Evolutionary conservation across 805 yeast genomes (phyloP).

Genomic region (Starmera caribaea): DNA sequence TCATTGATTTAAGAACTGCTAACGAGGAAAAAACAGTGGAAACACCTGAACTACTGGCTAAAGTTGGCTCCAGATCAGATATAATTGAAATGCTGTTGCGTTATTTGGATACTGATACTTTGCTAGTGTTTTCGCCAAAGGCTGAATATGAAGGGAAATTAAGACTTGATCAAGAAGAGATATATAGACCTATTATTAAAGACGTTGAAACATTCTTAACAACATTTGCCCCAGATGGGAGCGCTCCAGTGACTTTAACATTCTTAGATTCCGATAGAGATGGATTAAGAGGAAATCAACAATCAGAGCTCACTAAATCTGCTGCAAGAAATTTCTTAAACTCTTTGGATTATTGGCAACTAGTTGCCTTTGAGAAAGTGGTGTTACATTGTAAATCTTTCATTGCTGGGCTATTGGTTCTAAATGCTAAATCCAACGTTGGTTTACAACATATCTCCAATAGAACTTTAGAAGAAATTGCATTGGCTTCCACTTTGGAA

Average conservation of each 20-base stretch:
- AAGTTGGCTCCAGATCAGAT: conserved; percentile 48
- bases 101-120: conserved; percentile 90
- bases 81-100: conserved; percentile 56
- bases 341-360: conserved; percentile 58
- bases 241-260: conserved; percentile 33
- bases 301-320: conserved; percentile 44
- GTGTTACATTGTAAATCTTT: conserved; percentile 80
- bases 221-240: conserved; percentile 21
- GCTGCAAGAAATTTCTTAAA: conserved; percentile 60
- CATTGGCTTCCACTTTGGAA: conserved; percentile 73
- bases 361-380: conserved; percentile 87
- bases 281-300: conserved; percentile 77
- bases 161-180: conserved; percentile 69
- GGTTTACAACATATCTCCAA: conserved; percentile 35
- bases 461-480: conserved; percentile 55
- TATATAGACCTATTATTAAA: conserved; percentile 64
- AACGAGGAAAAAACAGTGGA: conserved; percentile 27
- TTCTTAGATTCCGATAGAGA: conserved; percentile 72
- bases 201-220: conserved; percentile 51
- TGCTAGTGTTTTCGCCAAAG: conserved; percentile 74
- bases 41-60: conserved; percentile 41
- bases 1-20: conserved; percentile 58
- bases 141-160: conserved; percentile 78
- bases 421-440: conserved; percentile 35
- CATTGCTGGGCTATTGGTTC: conserved; percentile 64